A percentile compares a stretch with the other conserved stretches of the same genome.
phyloP scores from a whole-genome alignment of 495 filamentous ascomycete species.

The Filosporella fistucella region DNA sequence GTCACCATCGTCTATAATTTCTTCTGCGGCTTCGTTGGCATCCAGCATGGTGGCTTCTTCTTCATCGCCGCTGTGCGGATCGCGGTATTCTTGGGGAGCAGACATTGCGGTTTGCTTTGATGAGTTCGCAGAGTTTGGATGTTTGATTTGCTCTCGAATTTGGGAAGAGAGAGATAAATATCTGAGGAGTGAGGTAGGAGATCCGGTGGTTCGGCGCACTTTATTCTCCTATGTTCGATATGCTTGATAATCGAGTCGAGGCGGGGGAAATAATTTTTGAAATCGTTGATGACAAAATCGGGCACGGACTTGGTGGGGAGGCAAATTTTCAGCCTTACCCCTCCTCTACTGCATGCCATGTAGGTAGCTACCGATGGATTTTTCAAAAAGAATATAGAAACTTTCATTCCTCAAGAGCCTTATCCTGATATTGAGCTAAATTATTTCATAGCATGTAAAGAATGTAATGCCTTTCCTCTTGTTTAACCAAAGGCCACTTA shows the following conservation, averaged over 20 bases:
- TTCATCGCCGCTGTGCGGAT: constrained; percentile 35
- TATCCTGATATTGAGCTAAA: no score
- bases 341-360: no score
- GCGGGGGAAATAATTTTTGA: no score
- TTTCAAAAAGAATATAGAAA: no score
- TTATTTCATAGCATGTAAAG: no score
- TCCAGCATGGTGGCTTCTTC: constrained; percentile 56
- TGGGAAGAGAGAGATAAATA: not conserved
- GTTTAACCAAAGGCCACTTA: no score
- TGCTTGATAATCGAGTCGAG: constrained; percentile 15
- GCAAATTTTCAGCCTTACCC: not conserved
- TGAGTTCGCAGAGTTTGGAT: no score
- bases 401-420: no score
- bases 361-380: no score
- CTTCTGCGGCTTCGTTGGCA: constrained; percentile 68
- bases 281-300: not conserved
- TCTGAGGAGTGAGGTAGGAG: not conserved
- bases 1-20: constrained; percentile 63
- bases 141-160: no score
- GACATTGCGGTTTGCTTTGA: constrained; percentile 47
- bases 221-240: constrained; percentile 6
- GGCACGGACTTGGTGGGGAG: constrained; percentile 1
- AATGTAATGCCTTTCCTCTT: no score
- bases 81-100: constrained; percentile 18
- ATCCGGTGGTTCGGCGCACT: constrained; percentile 1